Evolutionary conservation across 1,284 basidiomycete species (phyloP).

Genomic region (Tilletia caries): DNA sequence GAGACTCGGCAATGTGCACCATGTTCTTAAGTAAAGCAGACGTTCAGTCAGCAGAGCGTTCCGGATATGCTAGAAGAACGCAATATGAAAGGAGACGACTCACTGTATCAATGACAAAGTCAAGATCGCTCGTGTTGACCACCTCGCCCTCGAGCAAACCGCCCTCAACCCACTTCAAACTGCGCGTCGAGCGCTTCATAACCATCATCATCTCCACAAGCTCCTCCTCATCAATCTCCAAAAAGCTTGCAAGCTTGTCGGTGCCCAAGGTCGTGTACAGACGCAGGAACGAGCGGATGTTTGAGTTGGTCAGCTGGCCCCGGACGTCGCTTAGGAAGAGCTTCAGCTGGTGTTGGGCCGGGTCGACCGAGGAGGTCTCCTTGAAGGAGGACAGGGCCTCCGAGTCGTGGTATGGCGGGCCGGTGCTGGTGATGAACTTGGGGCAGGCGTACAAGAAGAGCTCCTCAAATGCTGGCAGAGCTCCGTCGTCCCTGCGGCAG

Average conservation of each 20-base stretch:
- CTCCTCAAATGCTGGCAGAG: slow-evolving; percentile 81
- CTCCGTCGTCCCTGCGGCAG: slow-evolving; percentile 60
- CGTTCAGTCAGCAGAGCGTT: slow-evolving; percentile 14
- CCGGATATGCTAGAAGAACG: neutral
- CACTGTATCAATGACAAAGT: slow-evolving; percentile 90
- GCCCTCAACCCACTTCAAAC: slow-evolving; percentile 66
- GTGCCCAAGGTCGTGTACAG: slow-evolving; percentile 91
- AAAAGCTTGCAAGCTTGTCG: slow-evolving; percentile 83
- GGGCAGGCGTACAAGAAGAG: slow-evolving; percentile 91
- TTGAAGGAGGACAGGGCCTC: slow-evolving; percentile 64
- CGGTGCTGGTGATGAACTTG: slow-evolving; percentile 88
- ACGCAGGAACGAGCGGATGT: slow-evolving; percentile 85
- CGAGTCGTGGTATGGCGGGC: slow-evolving; percentile 81
- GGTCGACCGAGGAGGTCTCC: slow-evolving; percentile 62
- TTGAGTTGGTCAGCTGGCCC: slow-evolving; percentile 74
- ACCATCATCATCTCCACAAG: slow-evolving; percentile 96
- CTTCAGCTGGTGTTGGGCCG: slow-evolving; percentile 75
- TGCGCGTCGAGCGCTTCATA: slow-evolving; percentile 72
- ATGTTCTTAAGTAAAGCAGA: slow-evolving; percentile 66
- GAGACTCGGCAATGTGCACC: slow-evolving; percentile 91
- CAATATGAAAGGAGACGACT: slow-evolving; percentile 37
- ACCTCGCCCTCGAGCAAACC: slow-evolving; percentile 75
- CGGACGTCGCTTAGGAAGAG: slow-evolving; percentile 78
- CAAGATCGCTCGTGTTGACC: slow-evolving; percentile 85
- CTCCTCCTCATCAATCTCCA: slow-evolving; percentile 82